Conservation (phyloP, 2,329 filamentous ascomycete genomes). For the Sclerotinia spermophila region DNA sequence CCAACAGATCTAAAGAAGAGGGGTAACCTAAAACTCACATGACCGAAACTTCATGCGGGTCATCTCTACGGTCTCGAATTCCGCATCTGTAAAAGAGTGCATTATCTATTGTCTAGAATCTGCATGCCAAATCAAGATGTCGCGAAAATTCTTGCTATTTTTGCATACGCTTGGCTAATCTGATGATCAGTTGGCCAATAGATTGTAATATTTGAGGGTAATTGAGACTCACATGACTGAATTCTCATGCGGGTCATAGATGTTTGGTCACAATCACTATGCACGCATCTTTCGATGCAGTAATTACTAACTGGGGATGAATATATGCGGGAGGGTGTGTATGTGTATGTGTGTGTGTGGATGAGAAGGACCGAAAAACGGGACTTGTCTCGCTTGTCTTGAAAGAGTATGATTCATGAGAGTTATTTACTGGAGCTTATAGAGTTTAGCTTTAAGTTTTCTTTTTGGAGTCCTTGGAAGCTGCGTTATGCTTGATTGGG, state of each 20-base stretch:
- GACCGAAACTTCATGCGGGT: constrained; percentile 5
- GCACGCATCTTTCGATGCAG: background rate
- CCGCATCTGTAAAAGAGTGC: background rate
- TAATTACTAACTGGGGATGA: background rate
- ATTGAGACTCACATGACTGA: constrained; percentile 3
- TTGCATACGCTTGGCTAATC: background rate
- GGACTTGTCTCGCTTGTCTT: background rate
- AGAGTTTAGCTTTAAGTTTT: background rate
- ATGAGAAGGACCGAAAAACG: constrained; percentile 9
- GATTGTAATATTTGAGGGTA: background rate
- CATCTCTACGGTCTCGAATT: background rate
- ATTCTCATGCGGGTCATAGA: background rate
- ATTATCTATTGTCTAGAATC: background rate
- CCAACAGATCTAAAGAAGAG: background rate
- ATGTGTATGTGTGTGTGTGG: too few relatives aligned
- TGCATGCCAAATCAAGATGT: background rate
- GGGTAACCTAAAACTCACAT: constrained; percentile 6
- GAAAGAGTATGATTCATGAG: background rate
- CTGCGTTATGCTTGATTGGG: constrained; percentile 3
- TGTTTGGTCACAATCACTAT: background rate
- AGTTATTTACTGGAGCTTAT: background rate
- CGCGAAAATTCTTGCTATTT: background rate
- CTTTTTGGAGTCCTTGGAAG: background rate
- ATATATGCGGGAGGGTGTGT: background rate
- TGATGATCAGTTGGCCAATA: background rate